Evolutionary conservation across 2,329 filamentous ascomycete species (phyloP).

Genomic region (Trichoderma sp.): DNA sequence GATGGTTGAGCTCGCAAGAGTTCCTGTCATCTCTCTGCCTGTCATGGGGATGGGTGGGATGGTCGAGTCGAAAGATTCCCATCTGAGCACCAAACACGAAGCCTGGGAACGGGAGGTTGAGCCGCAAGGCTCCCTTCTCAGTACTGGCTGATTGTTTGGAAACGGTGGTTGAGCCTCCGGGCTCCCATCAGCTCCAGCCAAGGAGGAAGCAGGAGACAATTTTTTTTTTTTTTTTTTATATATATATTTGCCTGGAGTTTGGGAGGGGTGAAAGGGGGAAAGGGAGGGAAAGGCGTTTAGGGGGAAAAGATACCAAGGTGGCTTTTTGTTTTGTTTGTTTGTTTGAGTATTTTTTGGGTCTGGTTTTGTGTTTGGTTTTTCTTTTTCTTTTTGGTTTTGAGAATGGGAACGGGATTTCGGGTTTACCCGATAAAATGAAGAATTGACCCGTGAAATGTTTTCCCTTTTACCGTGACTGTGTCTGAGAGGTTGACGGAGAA

Average conservation of each 20-base stretch:
- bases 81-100: background rate
- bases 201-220: background rate
- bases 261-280: background rate
- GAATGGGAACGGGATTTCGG: background rate
- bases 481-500: background rate
- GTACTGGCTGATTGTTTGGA: background rate
- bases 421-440: background rate
- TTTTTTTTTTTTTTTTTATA: background rate
- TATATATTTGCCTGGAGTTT: constrained; percentile 18
- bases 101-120: background rate
- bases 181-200: constrained; percentile 1
- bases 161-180: background rate
- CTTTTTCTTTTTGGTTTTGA: background rate
- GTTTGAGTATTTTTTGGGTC: background rate
- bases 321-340: constrained; percentile 12
- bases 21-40: background rate
- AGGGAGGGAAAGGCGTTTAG: constrained; percentile 1
- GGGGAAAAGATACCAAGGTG: constrained; percentile 21
- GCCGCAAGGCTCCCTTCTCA: background rate
- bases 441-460: background rate
- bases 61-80: constrained; percentile 4
- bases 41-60: constrained; percentile 3
- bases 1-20: background rate
- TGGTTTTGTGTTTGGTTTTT: background rate
- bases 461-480: background rate